phyloP scores from a whole-genome alignment of 129 eudicot genomes.

The Centaurea solstitialis region DNA sequence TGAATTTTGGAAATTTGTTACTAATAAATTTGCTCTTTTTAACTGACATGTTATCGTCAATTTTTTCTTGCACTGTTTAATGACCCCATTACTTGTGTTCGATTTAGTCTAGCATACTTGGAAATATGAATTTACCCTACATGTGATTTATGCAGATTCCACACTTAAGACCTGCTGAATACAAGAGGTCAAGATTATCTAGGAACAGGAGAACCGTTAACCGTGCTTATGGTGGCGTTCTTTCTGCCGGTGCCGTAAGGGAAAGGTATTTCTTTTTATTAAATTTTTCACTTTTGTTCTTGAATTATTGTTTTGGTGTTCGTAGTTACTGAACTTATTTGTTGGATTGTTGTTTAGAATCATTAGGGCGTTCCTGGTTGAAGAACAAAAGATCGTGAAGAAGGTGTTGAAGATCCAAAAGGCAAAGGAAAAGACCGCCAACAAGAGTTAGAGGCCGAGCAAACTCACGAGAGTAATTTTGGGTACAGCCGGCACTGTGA shows the following conservation, averaged over 20 bases:
- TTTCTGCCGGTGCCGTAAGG: conserved; percentile 90
- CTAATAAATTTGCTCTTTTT: too few relatives aligned
- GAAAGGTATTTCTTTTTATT: conserved; percentile 55
- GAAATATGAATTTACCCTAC: neutral
- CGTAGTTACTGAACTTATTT: neutral
- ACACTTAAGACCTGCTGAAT: conserved; percentile 88
- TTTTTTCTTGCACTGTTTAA: neutral
- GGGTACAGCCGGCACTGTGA: conserved; percentile 10
- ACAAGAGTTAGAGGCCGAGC: conserved; percentile 42
- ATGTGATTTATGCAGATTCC: conserved; percentile 66
- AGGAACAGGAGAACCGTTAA: conserved; percentile 93
- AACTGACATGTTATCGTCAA: too few relatives aligned
- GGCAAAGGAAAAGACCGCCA: conserved; percentile 66
- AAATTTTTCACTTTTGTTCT: neutral
- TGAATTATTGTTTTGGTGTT: neutral
- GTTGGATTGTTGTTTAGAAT: conserved; percentile 39
- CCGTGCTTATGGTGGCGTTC: conserved; percentile 90
- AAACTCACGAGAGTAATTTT: conserved; percentile 34
- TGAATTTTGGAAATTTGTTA: too few relatives aligned
- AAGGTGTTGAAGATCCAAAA: conserved; percentile 94
- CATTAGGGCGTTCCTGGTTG: conserved; percentile 85
- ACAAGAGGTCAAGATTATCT: conserved; percentile 86
- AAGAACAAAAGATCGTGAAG: conserved; percentile 90
- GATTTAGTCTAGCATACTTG: neutral
- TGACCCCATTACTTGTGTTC: neutral